Evolutionary conservation across 1,284 basidiomycete genomes (phyloP).

Genomic region (Porodaedalea pini): DNA sequence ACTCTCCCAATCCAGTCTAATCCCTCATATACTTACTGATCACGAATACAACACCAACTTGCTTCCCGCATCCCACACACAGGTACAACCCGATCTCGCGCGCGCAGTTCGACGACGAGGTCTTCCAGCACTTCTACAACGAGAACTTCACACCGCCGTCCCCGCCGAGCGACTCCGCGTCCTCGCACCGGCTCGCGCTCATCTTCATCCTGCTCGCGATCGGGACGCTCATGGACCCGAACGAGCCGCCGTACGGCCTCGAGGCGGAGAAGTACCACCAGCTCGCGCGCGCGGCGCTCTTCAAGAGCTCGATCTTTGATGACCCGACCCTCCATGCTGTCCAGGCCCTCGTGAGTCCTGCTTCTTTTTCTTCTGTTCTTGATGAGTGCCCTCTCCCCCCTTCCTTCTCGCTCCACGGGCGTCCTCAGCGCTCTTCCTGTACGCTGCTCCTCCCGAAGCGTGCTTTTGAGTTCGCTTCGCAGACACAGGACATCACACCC

Average conservation of each 20-base stretch:
- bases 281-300: constrained; percentile 66
- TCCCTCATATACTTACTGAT: too few species aligned
- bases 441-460: background rate
- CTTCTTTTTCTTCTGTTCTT: background rate
- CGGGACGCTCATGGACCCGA: constrained; percentile 65
- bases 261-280: constrained; percentile 80
- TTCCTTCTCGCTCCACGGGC: too few species aligned
- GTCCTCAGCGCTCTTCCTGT: too few species aligned
- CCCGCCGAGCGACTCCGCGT: constrained; percentile 47
- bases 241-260: constrained; percentile 60
- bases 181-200: constrained; percentile 64
- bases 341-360: constrained; percentile 57
- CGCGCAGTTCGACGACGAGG: constrained; percentile 62
- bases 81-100: constrained; percentile 73
- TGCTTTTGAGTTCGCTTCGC: background rate
- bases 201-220: constrained; percentile 76
- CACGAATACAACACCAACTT: background rate
- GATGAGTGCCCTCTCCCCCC: background rate
- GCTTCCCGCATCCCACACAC: constrained; percentile 28
- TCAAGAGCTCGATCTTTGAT: constrained; percentile 68
- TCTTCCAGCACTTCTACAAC: constrained; percentile 61
- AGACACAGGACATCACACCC: background rate
- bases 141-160: constrained; percentile 12
- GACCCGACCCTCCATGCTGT: constrained; percentile 70
- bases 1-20: background rate